These are phyloP conservation scores for Candida sojae DNA, from an alignment of 1,139 yeast species.

Conservation along the genomic window DNA sequence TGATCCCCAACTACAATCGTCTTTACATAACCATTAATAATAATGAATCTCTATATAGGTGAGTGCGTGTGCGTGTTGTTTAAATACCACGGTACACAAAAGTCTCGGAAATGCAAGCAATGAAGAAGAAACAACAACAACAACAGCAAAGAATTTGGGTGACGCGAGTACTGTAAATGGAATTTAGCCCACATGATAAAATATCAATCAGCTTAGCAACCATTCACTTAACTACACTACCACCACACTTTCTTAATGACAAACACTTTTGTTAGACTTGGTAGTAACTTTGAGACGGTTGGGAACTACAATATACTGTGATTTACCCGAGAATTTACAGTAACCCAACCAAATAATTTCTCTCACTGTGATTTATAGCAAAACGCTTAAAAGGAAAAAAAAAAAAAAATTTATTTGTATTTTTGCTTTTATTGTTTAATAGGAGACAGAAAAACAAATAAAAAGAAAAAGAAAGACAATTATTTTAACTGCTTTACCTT, in stretches of 20 bases:
- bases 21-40: background rate
- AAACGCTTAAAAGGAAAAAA: background rate
- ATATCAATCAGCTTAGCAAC: too few relatives aligned
- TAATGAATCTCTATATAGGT: background rate
- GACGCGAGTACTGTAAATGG: background rate
- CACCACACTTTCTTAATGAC: too few relatives aligned
- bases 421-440: background rate
- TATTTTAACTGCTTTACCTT: background rate
- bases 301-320: too few relatives aligned
- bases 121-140: background rate
- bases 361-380: background rate
- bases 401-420: background rate
- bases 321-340: too few relatives aligned
- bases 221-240: background rate
- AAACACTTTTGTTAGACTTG: too few relatives aligned
- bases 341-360: too few relatives aligned
- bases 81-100: background rate
- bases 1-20: background rate
- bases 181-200: too few relatives aligned
- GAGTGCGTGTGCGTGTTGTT: too few relatives aligned
- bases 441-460: background rate
- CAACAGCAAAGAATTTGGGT: background rate
- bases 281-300: too few relatives aligned
- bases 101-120: background rate
- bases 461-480: background rate